Conservation (phyloP, 352 stramenopile genomes). For the Phytopythium kandeliae region DNA sequence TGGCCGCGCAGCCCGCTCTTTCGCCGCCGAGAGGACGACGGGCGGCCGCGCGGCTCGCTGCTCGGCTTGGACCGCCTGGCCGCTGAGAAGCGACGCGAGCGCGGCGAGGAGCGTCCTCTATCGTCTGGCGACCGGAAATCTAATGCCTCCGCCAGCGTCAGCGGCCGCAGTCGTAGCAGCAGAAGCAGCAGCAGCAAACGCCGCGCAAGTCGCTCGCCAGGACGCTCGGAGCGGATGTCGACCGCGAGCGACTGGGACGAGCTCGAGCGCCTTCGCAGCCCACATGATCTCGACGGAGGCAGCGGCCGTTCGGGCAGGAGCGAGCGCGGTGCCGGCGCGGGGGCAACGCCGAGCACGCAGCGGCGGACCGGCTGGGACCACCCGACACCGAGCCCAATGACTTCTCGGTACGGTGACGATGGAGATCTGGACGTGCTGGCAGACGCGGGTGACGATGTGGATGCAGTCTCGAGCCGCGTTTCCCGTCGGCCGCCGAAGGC, state of each 20-base stretch:
- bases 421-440: slow-evolving; percentile 1
- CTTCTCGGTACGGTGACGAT: background rate
- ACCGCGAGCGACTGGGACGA: slow-evolving; percentile 69
- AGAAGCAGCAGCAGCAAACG: slow-evolving; percentile 11
- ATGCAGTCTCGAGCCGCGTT: background rate
- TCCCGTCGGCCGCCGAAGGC: slow-evolving; percentile 39
- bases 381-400: slow-evolving; percentile 36
- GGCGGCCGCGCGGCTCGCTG: slow-evolving; percentile 21
- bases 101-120: background rate
- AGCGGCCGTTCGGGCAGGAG: background rate
- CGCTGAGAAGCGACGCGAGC: slow-evolving; percentile 50
- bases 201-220: slow-evolving; percentile 13
- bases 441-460: background rate
- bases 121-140: too few species aligned
- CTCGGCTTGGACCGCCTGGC: slow-evolving; percentile 61
- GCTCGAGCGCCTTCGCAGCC: slow-evolving; percentile 61
- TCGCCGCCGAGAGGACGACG: slow-evolving; percentile 1
- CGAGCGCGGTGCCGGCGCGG: background rate
- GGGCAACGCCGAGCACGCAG: slow-evolving; percentile 21
- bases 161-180: too few species aligned
- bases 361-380: slow-evolving; percentile 37
- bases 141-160: too few species aligned
- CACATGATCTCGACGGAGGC: background rate
- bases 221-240: slow-evolving; percentile 22
- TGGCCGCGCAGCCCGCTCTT: slow-evolving; percentile 3